Evolutionary conservation across 495 filamentous ascomycete species (phyloP), one percentile per base, ranked within the genome.

Genomic region (Talaromyces proteolyticus): DNA sequence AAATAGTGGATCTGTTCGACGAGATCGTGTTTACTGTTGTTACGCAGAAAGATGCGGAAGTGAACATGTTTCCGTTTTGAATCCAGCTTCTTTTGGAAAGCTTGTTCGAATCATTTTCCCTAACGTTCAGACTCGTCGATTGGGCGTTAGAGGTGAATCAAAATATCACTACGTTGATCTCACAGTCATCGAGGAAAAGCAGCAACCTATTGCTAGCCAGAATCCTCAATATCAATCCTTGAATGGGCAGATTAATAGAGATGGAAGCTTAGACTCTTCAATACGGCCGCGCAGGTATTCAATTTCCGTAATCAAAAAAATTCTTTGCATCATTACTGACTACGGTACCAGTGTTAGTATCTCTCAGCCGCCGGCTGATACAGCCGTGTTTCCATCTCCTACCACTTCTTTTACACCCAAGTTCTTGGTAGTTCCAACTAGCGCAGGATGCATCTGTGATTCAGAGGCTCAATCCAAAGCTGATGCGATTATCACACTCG

Each of bases 111-210:
- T 97, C 23, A 88, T 97, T 36, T 98, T 96, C 54, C 92, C 91
- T 1, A 91, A 89, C 40, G 82, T 98, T 16, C 91, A 94, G 61
- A 97, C 93, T 10, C 80, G 93, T 36, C 78, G 93, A 44, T 75
- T 98, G 11, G 93, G 93, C 40, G 90, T 97, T 37, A 84, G 93
- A 18, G 94, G 94, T 38, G 91, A 96, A 68, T 97, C 94, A 4
- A 98, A 98, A 64, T 98, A 98, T 64, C 94, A 98, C 60, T 98
- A 98, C 60, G 89, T 93, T 40, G 88, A 92, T 61, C 82, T 96
- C 61, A 81, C 80, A 2, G 74, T 96, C 25, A 76, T 75, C 18
- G 72, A 75, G 48, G 72, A 75, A 56, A 75, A 75, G 53, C 72
- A 73, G 43, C 62, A 68, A 55, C 66, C 61, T 12, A 47, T 52